Conservation (phyloP, 306 rosid species). For the Castanopsis chinensis region DNA sequence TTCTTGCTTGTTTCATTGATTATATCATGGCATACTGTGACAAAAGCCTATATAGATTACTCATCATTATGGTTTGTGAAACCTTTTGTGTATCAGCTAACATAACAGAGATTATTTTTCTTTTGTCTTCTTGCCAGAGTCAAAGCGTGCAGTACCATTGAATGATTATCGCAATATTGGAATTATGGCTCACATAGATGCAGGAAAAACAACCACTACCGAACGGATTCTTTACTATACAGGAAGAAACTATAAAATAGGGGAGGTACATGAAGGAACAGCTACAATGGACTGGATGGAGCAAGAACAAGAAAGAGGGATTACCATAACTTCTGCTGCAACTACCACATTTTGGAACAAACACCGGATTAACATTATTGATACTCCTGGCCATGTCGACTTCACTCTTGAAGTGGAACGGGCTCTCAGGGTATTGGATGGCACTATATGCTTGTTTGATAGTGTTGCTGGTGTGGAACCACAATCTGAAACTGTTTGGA, state of each 20-base stretch:
- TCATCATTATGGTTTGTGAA: slow-evolving; percentile 6
- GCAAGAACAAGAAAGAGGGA: slow-evolving; percentile 98
- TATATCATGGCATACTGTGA: background rate
- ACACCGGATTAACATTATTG: slow-evolving; percentile 90
- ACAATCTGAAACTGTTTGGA: slow-evolving; percentile 97
- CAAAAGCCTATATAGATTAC: background rate
- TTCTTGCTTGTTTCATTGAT: background rate
- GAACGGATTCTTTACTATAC: slow-evolving; percentile 86
- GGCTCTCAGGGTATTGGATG: slow-evolving; percentile 96
- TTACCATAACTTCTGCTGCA: slow-evolving; percentile 98
- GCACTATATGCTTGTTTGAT: slow-evolving; percentile 92
- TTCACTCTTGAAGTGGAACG: slow-evolving; percentile 97
- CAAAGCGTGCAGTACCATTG: slow-evolving; percentile 62
- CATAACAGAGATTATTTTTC: slow-evolving; percentile 11
- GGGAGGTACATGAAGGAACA: slow-evolving; percentile 97
- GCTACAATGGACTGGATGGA: slow-evolving; percentile 99
- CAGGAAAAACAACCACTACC: slow-evolving; percentile 95
- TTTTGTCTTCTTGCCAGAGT: slow-evolving; percentile 31
- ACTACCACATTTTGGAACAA: slow-evolving; percentile 95
- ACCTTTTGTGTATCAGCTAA: slow-evolving; percentile 10
- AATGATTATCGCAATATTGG: slow-evolving; percentile 92
- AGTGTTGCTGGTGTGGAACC: slow-evolving; percentile 99
- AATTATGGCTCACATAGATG: slow-evolving; percentile 98
- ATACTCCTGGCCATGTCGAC: slow-evolving; percentile 97
- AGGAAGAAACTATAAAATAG: slow-evolving; percentile 91